Conservation (phyloP, 768 basidiomycete species). For the Lentinula aciculospora region DNA sequence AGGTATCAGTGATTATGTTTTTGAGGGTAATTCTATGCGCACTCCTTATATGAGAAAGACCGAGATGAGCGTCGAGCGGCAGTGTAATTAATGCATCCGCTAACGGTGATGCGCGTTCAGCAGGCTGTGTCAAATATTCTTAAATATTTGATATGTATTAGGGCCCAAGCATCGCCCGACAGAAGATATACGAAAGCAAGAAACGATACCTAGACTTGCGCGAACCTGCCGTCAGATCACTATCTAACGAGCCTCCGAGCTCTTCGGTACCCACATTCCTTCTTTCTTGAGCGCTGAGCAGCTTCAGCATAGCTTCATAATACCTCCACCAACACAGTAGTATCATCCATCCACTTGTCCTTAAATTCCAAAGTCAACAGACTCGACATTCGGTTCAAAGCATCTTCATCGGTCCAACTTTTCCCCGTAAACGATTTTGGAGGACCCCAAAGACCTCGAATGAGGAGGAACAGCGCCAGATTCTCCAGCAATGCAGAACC, state of each 20-base stretch:
- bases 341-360: slow-evolving; percentile 54
- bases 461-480: slow-evolving; percentile 22
- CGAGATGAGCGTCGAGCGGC: neutral
- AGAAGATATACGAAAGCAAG: too few relatives aligned
- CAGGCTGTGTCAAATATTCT: neutral
- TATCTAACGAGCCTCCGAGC: too few relatives aligned
- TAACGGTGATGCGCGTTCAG: too few relatives aligned
- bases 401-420: slow-evolving; percentile 14
- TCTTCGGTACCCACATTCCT: too few relatives aligned
- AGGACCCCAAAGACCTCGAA: slow-evolving; percentile 36
- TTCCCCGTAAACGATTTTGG: neutral
- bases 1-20: too few relatives aligned
- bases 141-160: too few relatives aligned
- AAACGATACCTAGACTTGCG: too few relatives aligned
- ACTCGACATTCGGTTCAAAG: slow-evolving; percentile 33
- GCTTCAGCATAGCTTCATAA: neutral
- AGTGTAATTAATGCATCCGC: too few relatives aligned
- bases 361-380: slow-evolving; percentile 44
- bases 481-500: neutral
- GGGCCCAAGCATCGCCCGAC: too few relatives aligned
- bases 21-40: neutral
- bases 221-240: too few relatives aligned
- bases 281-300: too few relatives aligned
- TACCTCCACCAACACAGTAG: slow-evolving; percentile 36
- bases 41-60: neutral